Conservation (phyloP, 202 grass and related monocot species). For the Eragrostis tef region DNA sequence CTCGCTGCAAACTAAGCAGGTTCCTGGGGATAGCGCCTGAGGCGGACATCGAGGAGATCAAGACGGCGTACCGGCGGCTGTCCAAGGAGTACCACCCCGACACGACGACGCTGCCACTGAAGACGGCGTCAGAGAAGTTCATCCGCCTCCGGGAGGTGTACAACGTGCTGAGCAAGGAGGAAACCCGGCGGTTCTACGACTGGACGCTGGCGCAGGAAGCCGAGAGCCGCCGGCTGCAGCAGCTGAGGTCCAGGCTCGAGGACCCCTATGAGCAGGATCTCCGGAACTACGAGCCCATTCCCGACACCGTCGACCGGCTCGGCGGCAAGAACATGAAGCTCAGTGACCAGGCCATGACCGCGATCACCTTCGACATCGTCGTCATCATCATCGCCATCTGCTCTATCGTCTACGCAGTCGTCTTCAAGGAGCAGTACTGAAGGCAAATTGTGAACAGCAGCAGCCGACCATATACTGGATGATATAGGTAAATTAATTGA, state of each 20-base stretch:
- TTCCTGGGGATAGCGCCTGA: conserved; percentile 64
- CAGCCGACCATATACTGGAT: neutral
- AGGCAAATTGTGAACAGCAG: neutral
- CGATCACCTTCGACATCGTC: conserved; percentile 66
- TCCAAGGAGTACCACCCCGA: conserved; percentile 98
- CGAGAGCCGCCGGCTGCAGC: conserved; percentile 74
- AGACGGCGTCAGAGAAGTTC: conserved; percentile 80
- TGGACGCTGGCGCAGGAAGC: conserved; percentile 94
- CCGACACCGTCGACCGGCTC: conserved; percentile 83
- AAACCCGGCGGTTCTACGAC: conserved; percentile 85
- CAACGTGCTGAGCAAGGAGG: conserved; percentile 76
- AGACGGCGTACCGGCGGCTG: conserved; percentile 79
- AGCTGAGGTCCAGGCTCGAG: conserved; percentile 74
- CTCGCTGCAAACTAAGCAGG: conserved; percentile 31
- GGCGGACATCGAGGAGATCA: conserved; percentile 89
- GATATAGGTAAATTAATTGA: conserved; percentile 15
- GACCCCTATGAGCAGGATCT: conserved; percentile 83
- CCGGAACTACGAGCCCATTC: conserved; percentile 58
- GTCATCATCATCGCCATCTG: conserved; percentile 71
- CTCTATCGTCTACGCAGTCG: conserved; percentile 63
- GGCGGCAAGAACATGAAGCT: conserved; percentile 85
- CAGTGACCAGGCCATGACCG: conserved; percentile 88
- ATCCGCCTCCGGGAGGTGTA: conserved; percentile 85
- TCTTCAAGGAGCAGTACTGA: conserved; percentile 87
- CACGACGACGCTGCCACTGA: conserved; percentile 82